Evolutionary conservation across 495 filamentous ascomycete species (phyloP).

Genomic region (Tetracladium setigerum): DNA sequence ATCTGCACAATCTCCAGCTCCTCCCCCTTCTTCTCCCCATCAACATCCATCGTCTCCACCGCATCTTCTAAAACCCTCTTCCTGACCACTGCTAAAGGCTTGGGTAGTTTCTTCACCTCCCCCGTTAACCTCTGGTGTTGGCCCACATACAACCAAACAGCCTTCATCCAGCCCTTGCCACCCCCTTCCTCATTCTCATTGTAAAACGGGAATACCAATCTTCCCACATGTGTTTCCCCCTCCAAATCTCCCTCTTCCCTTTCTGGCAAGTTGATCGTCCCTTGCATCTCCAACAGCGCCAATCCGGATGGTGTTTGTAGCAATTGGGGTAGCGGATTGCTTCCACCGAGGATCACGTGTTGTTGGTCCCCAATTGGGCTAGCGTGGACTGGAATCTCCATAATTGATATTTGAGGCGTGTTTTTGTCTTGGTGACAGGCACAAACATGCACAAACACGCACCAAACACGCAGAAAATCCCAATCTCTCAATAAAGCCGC

Average conservation of each 20-base stretch:
- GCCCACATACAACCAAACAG: constrained; percentile 80
- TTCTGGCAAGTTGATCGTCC: constrained; percentile 63
- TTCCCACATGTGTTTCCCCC: constrained; percentile 52
- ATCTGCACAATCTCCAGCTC: constrained; percentile 68
- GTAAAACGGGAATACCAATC: constrained; percentile 74
- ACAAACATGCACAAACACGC: too few relatives aligned
- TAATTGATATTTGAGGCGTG: too few relatives aligned
- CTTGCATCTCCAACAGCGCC: constrained; percentile 87
- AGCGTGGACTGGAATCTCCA: too few relatives aligned
- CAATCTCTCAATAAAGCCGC: too few relatives aligned
- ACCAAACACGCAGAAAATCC: too few relatives aligned
- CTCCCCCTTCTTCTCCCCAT: constrained; percentile 22
- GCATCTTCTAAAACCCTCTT: constrained; percentile 26
- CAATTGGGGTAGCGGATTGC: constrained; percentile 67
- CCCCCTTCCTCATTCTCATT: constrained; percentile 20
- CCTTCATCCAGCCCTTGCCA: constrained; percentile 74
- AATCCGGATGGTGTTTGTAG: constrained; percentile 76
- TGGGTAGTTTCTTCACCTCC: constrained; percentile 77
- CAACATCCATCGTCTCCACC: constrained; percentile 11
- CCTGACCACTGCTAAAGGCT: constrained; percentile 70
- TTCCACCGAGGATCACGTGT: too few relatives aligned
- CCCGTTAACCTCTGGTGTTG: constrained; percentile 84
- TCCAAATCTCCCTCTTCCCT: constrained; percentile 10
- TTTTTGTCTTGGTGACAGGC: too few relatives aligned
- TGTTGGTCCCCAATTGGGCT: too few relatives aligned